Evolutionary conservation across 2,329 filamentous ascomycete species (phyloP).

Genomic region (Mollisia scopiformis): DNA sequence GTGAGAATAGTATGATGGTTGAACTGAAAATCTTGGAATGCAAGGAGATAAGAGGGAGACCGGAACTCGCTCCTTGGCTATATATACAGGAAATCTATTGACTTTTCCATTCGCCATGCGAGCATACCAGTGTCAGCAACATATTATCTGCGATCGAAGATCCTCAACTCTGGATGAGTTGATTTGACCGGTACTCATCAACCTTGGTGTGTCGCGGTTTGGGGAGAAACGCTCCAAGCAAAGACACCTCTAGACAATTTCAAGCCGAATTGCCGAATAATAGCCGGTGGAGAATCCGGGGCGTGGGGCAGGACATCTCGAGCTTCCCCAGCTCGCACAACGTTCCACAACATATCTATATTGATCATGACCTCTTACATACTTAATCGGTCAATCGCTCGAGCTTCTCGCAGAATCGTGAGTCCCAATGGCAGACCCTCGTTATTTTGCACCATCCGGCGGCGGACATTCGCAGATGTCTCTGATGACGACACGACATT

Average conservation of each 20-base stretch:
- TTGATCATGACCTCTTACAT: constrained; percentile 20
- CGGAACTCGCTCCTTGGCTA: too few species aligned
- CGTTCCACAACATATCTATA: neutral
- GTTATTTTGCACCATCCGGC: constrained; percentile 9
- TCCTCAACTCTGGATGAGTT: too few species aligned
- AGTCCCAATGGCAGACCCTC: constrained; percentile 21
- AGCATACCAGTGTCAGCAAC: too few species aligned
- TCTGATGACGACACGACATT: constrained; percentile 46
- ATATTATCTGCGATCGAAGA: too few species aligned
- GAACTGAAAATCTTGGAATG: too few species aligned
- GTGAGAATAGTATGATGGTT: constrained; percentile 2
- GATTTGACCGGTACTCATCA: too few species aligned
- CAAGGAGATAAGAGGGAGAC: too few species aligned
- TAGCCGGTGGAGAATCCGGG: constrained; percentile 17
- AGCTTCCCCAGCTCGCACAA: constrained; percentile 9
- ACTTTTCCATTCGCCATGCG: too few species aligned
- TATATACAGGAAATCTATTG: too few species aligned
- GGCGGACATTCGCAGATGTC: constrained; percentile 27
- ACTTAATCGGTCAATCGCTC: constrained; percentile 11
- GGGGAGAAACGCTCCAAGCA: neutral
- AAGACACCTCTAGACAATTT: too few species aligned
- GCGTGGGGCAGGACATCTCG: constrained; percentile 10
- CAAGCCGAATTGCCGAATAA: neutral
- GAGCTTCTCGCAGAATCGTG: constrained; percentile 25
- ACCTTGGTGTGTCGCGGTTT: too few species aligned